Base-by-base conservation (phyloP, 495 filamentous ascomycete species). In the Hyaloscypha finlandica region DNA sequence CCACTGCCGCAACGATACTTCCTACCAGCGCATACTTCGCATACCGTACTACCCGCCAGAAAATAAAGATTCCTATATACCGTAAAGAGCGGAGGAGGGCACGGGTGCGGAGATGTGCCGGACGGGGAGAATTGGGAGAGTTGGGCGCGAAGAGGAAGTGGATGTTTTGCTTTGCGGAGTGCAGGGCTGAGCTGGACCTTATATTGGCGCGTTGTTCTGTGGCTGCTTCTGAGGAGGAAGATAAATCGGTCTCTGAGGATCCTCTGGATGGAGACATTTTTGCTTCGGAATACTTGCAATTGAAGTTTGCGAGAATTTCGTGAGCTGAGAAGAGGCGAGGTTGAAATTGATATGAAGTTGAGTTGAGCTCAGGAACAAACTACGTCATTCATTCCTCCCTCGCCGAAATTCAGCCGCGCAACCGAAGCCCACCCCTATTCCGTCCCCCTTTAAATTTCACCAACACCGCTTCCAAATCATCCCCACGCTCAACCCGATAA, bases 21-120 rank as follows among this genome's bases (percentile, higher is more conserved):
- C 71, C 71, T 12, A 71, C 67, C 1, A 71, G 16, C 11, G 75
- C 77, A 60, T 79, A 79, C 65, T 76, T 78, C 8, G 77, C 77
- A 65, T 77, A 79, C 25, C 77, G 71, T 4, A 78, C 74, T 0
- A 79, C 65, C 11, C 74, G 69, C 77, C 77, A 79, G 74, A 79
- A 79, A 33, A 75, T 63, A 70, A 79, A 77, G 59, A 76, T 67
- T 31, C 70, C 64, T 19, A 76, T 37, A 67, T 72, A 79, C 55
- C 70, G 77, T 1, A 74, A 52, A 29, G 71, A 74, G 65, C 76
- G 76, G 5, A 79, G 74, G 35, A 79, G 71, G 1, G 76, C 73
- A 14, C 77, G 74, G 4, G 77, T 79, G 19, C 76, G 76, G 16
- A 77, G 69, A 22, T 56, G 69, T 0, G 64, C 58, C 11, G 77